Base-by-base conservation (phyloP, 1,139 yeast species). In the Pichia norvegensis region DNA sequence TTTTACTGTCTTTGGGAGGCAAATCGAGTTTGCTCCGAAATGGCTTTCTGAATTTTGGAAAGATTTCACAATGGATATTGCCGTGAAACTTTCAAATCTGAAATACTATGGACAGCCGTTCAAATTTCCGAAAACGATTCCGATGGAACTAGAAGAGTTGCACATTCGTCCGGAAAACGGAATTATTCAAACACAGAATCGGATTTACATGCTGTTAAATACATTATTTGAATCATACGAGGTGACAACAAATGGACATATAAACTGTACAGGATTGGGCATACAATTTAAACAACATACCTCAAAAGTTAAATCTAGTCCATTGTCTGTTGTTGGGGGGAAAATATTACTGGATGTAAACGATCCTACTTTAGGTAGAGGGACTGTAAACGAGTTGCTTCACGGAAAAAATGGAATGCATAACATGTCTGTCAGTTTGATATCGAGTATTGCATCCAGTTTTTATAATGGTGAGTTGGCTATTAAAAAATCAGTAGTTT, bases 401-500 rank as follows among this genome's bases (percentile, higher is more conserved):
- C 31, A 27, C 7, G 31, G 31, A n/a, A 27, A 3, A 3, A 4
- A 27, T 27, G 5, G 14, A 3, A n/a, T 13, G 6, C 31, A 27
- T 13, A 27, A 27, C 14, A 27, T 27, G 31, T 13, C 31, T n/a
- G 4, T 27, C 13, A 27, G 14, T 4, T 10, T 27, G n/a, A 27
- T 13, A 14, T 27, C 36, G 14, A 31, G 20, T 8, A 23, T 45
- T 19, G 37, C 29, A 20, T 27, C 42, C 19, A 29, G 33, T 14
- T 33, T 36, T 2, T 52, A 48, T 39, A 52, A 52, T 33, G 56
- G 54, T 7, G 47, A 57, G 1, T 35, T 22, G 4, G 41, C 55
- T 25, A 58, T 55, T 2, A 11, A 16, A 4, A 9, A 52, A 14
- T 44, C 33, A 2, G 23, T 53, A 6, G 5, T 27, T 2, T 11